Conservation (phyloP, 768 basidiomycete species). For the Kwoniella europaea region DNA sequence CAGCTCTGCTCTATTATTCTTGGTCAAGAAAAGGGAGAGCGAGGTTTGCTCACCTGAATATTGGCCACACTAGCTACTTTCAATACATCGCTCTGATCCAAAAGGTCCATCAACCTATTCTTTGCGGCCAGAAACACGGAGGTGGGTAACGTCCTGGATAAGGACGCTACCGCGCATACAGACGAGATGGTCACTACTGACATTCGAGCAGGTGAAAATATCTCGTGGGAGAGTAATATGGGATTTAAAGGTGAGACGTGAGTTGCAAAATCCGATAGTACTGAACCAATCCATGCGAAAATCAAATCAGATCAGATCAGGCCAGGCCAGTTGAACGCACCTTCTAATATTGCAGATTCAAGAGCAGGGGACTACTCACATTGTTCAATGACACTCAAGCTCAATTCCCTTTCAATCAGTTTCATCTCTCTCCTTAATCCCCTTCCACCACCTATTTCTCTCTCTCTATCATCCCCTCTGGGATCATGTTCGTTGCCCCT, state of each 20-base stretch:
- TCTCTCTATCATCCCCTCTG: neutral
- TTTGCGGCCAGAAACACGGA: slow-evolving; percentile 1
- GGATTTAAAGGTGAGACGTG: slow-evolving; percentile 3
- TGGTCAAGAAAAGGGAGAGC: too few relatives aligned
- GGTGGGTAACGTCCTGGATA: neutral
- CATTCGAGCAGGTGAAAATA: neutral
- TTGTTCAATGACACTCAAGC: slow-evolving; percentile 7
- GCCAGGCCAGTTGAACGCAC: too few relatives aligned
- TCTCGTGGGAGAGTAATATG: slow-evolving; percentile 4
- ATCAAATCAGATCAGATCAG: too few relatives aligned
- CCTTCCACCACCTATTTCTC: neutral
- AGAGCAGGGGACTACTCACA: neutral
- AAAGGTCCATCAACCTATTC: neutral
- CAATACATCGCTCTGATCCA: slow-evolving; percentile 10
- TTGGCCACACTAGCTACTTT: slow-evolving; percentile 8
- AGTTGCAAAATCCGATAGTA: neutral
- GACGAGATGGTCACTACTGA: slow-evolving; percentile 4
- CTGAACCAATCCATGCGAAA: too few relatives aligned
- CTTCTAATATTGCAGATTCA: too few relatives aligned
- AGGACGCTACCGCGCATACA: neutral
- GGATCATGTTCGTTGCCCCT: neutral
- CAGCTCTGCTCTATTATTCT: too few relatives aligned
- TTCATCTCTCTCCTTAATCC: neutral
- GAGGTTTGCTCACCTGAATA: slow-evolving; percentile 4
- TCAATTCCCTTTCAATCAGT: neutral